Conservation (phyloP, 495 filamentous ascomycete genomes). For the Melanomma pulvis-pyrius region DNA sequence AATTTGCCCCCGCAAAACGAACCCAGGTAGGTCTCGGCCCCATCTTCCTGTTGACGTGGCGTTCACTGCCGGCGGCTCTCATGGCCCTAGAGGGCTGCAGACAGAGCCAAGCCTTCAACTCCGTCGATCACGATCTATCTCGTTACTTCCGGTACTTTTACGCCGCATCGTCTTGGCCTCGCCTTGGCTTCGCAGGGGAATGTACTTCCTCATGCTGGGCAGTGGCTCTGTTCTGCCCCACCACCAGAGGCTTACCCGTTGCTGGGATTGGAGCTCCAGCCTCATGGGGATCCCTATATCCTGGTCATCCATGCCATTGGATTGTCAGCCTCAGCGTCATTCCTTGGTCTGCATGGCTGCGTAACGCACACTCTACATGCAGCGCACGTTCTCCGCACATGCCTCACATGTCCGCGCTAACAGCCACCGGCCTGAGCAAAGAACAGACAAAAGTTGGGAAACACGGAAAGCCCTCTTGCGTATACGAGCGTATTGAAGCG, state of each 20-base stretch:
- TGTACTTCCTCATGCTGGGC: not conserved
- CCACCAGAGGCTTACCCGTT: constrained; percentile 17
- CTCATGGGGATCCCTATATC: constrained; percentile 10
- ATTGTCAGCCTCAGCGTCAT: constrained; percentile 12
- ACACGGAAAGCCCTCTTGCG: not conserved
- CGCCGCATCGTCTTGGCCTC: constrained; percentile 15
- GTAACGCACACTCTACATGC: constrained; percentile 7
- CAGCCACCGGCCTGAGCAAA: not conserved
- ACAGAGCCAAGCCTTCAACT: not conserved
- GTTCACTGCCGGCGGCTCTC: constrained; percentile 16
- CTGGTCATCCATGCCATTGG: constrained; percentile 21
- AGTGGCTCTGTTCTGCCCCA: not conserved
- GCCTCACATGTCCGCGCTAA: not conserved
- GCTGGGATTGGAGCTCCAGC: constrained; percentile 21
- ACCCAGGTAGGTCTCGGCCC: not conserved
- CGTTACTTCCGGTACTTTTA: not conserved
- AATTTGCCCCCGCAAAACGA: constrained; percentile 20
- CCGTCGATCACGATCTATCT: constrained; percentile 2
- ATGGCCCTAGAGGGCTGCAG: constrained; percentile 5
- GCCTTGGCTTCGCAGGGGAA: constrained; percentile 1
- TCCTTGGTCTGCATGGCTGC: not conserved
- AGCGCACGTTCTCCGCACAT: not conserved
- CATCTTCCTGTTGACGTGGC: constrained; percentile 20
- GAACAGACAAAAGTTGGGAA: not conserved
- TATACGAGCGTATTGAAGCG: not conserved